phyloP scores from a whole-genome alignment of 306 rosid genomes.

The Hippophae rhamnoides region DNA sequence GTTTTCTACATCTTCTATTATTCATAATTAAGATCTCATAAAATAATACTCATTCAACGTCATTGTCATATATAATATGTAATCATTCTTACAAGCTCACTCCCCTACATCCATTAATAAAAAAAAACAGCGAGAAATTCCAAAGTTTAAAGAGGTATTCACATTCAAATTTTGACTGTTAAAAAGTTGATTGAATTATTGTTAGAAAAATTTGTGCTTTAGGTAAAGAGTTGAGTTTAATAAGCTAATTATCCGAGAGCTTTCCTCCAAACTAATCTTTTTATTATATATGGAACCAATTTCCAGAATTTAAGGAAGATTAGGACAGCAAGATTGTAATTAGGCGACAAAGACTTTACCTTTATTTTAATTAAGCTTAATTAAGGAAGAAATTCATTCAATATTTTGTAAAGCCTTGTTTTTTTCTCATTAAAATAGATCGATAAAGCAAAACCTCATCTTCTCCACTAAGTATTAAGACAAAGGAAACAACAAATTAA shows the following conservation, averaged over 20 bases:
- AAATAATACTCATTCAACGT: no score
- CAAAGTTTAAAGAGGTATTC: no score
- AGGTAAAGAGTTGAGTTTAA: constrained; percentile 5
- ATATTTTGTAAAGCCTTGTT: not conserved
- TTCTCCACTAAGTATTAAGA: constrained; percentile 42
- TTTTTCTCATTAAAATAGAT: constrained; percentile 8
- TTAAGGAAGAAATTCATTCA: constrained; percentile 13
- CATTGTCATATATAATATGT: no score
- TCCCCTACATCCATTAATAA: no score
- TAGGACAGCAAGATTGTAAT: constrained; percentile 14
- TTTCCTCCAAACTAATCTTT: not conserved
- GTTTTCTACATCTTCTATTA: no score
- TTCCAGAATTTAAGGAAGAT: constrained; percentile 30
- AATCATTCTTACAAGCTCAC: no score
- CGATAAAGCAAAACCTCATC: constrained; percentile 19
- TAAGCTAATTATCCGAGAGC: not conserved
- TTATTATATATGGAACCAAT: constrained; percentile 5
- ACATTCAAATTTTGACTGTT: no score
- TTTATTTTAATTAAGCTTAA: constrained; percentile 15
- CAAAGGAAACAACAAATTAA: constrained; percentile 25
- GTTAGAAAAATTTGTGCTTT: constrained; percentile 1
- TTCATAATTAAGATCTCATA: no score
- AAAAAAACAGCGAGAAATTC: no score
- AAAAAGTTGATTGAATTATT: constrained; percentile 1
- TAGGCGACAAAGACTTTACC: constrained; percentile 26